phyloP scores from a whole-genome alignment of 2,329 filamentous ascomycete species.

The Juglanconis juglandina region DNA sequence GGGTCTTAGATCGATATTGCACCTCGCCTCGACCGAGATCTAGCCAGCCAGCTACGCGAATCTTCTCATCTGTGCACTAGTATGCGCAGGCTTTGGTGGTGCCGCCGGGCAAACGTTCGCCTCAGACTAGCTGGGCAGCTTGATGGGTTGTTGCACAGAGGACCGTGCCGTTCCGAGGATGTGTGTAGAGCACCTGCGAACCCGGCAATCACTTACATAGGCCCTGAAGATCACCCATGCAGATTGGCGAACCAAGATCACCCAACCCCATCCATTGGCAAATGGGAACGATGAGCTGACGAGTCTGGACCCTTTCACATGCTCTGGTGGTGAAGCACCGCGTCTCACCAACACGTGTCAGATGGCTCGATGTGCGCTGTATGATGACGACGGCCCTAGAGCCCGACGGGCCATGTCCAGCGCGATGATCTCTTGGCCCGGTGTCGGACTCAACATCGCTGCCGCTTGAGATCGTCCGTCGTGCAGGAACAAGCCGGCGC shows the following conservation, averaged over 20 bases:
- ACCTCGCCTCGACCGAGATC: neutral
- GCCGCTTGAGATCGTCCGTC: neutral
- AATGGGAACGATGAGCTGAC: neutral
- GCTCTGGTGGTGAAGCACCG: neutral
- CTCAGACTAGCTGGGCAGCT: too few relatives aligned
- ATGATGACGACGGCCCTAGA: constrained; percentile 7
- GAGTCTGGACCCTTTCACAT: neutral
- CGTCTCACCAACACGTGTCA: constrained; percentile 10
- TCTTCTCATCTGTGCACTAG: too few relatives aligned
- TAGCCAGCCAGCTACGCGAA: neutral
- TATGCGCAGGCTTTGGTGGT: neutral
- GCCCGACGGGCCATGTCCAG: constrained; percentile 2
- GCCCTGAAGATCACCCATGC: neutral
- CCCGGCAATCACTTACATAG: too few relatives aligned
- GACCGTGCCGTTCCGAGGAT: neutral
- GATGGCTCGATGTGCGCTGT: constrained; percentile 2
- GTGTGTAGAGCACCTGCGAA: too few relatives aligned
- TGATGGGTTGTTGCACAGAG: neutral
- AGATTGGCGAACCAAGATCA: neutral
- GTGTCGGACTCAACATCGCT: too few relatives aligned
- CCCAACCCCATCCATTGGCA: neutral
- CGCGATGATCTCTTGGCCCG: neutral
- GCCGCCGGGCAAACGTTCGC: neutral
- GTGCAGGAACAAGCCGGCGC: neutral
- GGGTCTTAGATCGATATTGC: constrained; percentile 11